A percentile compares a stretch with the other conserved stretches of the same genome.
Evolutionary conservation across 2,329 filamentous ascomycete genomes (phyloP).

Genomic region (Ophiostoma sp.): DNA sequence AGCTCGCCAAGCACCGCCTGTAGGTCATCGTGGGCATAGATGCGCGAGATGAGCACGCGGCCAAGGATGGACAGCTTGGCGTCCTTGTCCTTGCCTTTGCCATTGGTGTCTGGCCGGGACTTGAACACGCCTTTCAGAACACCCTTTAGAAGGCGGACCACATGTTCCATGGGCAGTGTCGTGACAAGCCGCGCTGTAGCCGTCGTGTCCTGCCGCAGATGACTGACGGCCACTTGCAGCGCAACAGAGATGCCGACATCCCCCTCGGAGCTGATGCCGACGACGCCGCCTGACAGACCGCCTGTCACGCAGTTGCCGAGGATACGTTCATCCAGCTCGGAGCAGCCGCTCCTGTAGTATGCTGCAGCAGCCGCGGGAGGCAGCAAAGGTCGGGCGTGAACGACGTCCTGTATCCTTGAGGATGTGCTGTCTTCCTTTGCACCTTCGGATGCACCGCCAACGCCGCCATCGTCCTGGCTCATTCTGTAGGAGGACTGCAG

Average conservation of each 20-base stretch:
- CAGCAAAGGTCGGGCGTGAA: not conserved
- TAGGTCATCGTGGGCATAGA: conserved; percentile 55
- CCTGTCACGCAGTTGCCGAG: conserved; percentile 44
- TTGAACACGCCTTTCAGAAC: conserved; percentile 33
- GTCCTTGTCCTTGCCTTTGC: conserved; percentile 14
- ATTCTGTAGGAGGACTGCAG: too few species aligned
- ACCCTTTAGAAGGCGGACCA: conserved; percentile 41
- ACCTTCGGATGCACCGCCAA: too few species aligned
- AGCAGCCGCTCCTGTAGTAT: conserved; percentile 42
- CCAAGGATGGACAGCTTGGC: conserved; percentile 36
- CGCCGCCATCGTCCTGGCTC: too few species aligned
- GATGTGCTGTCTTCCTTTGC: too few species aligned
- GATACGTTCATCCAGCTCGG: conserved; percentile 45
- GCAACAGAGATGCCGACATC: conserved; percentile 35
- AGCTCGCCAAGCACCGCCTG: conserved; percentile 51
- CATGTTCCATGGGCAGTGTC: conserved; percentile 38
- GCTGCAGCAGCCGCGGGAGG: not conserved
- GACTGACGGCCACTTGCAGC: conserved; percentile 43
- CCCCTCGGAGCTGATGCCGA: conserved; percentile 51
- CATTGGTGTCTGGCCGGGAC: conserved; percentile 19
- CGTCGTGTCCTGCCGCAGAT: conserved; percentile 32
- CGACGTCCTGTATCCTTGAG: too few species aligned
- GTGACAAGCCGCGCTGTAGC: conserved; percentile 43
- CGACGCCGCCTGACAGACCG: conserved; percentile 33
- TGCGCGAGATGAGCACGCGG: conserved; percentile 47